Percentiles rank a stretch among this genome's conserved stretches.
phyloP scores from a whole-genome alignment of 2,329 filamentous ascomycete species.

The Fusarium mexicanum region DNA sequence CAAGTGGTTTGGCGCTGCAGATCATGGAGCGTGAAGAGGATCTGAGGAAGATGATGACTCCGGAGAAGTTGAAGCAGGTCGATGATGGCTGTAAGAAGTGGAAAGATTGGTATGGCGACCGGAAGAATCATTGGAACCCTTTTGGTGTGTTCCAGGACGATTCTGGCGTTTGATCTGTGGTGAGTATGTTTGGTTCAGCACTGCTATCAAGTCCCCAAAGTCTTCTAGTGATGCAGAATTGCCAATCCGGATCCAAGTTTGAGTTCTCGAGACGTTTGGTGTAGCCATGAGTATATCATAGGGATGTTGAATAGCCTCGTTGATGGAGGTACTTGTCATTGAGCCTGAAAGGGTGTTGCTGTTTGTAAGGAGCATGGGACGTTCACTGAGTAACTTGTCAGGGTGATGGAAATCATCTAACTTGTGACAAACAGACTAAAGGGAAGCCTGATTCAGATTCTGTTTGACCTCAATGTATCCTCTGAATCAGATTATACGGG shows the following conservation, averaged over 20 bases:
- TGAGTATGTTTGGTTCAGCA: too few species aligned
- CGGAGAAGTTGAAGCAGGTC: conserved; percentile 2
- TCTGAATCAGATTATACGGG: background rate
- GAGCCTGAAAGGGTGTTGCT: background rate
- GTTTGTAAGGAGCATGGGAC: background rate
- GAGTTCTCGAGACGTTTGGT: background rate
- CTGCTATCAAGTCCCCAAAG: too few species aligned
- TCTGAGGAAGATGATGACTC: conserved; percentile 7
- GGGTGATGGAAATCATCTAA: too few species aligned
- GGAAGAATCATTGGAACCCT: background rate
- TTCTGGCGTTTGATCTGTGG: background rate
- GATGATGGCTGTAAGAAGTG: conserved; percentile 13
- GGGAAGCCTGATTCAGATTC: background rate
- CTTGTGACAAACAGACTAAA: background rate
- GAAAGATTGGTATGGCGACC: conserved; percentile 17
- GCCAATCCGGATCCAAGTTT: too few species aligned
- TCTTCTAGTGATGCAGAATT: background rate
- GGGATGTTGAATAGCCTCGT: background rate
- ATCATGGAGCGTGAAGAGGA: conserved; percentile 22
- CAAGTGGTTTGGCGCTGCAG: conserved; percentile 16
- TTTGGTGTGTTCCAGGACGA: background rate
- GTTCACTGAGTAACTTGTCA: too few species aligned
- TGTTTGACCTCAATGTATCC: background rate
- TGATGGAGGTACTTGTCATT: background rate
- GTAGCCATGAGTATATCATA: background rate